Evolutionary conservation across 2,329 filamentous ascomycete species (phyloP), one percentile per base, ranked within the genome.

Genomic region (Sarocladiaceae sp.): DNA sequence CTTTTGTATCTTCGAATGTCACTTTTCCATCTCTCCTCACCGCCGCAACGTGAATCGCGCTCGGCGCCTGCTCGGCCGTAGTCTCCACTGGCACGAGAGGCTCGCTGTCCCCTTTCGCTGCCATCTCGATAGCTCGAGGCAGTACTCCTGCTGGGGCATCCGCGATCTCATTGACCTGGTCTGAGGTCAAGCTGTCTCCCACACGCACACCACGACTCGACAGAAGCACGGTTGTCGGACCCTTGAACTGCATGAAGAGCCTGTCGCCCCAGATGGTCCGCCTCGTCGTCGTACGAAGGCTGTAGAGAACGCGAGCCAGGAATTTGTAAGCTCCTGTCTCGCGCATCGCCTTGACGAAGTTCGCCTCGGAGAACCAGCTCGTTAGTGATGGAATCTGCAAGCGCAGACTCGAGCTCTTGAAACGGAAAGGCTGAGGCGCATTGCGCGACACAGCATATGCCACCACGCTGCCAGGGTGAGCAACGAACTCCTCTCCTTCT

Each of bases 251-350:
- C 28, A 99, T 74, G 70, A 97, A 97, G 23, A 97, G 76, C 70
- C 93, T 75, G 66, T 99, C 94, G 20, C 94, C 94, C 90, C 91
- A 97, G 53, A 99, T 88, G 1, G 89, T 89, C 62, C 88, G 82
- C 55, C 92, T 80, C 37, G 86, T 77, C 72, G 86, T 85, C 0
- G 91, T 96, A 55, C 90, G 83, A 18, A 95, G 58, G 33, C 73
- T 80, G 68, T 88, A 89, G 7, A 87, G 68, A 26, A 83, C 63
- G n/a, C 78, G 77, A 37, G 84, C 79, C 1, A 90, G 58, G 8
- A 80, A 74, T 63, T 86, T 88, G 83, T 91, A 97, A 3, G 82
- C 80, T 13, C 79, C 73, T 3, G 89, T 88, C 56, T 84, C 78
- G 52, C 84, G 81, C 75, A 96, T 82, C 2, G 82, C 82, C 48